Base-by-base conservation (phyloP, 768 basidiomycete genomes). In the Suillus occidentalis region DNA sequence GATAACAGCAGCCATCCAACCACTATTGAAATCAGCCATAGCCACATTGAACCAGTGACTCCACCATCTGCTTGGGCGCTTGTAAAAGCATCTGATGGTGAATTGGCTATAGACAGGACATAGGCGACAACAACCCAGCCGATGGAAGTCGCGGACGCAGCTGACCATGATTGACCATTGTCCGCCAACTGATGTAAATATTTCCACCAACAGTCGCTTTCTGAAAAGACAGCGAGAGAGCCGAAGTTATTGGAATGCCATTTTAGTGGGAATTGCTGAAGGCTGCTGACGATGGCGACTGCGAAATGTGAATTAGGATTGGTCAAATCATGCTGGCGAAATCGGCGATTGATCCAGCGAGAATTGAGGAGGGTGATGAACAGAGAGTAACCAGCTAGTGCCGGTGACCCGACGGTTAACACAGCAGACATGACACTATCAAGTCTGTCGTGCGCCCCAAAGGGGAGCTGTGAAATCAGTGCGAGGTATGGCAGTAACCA, bases 401-500 rank as follows among this genome's bases (percentile, higher is more conserved):
- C 71, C 0, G 83, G 83, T 0, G 81, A 82, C 0, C 83, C 83
- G 31, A 84, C 69, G 1, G 81, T 78, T 45, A 84, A 72, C 9
- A 84, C 14, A 28, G 79, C 77, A 10, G 81, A 79, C 65, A 77
- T 73, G 42, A 83, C 68, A 60, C 83, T 82, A 20, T 82, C 80
- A 18, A 74, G 66, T 37, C 69, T 77, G 60, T 77, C 74, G 12
- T 67, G 71, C 39, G 79, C 75, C 12, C 82, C 82, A 34, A 82
- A 85, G 0, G 83, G 84, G n/a, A 85, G 77, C 58, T 83, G 83
- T 0, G 82, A 82, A 20, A 84, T 71, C 10, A 84, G 67, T 0
- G 83, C 82, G 8, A 85, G 76, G 76, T 81, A 84, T 7, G 83
- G 83, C 6, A 85, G 63, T 5, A 84, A 72, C 84, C 83, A 85